phyloP scores from a whole-genome alignment of 768 basidiomycete genomes.

The Suillus hirtellus region DNA sequence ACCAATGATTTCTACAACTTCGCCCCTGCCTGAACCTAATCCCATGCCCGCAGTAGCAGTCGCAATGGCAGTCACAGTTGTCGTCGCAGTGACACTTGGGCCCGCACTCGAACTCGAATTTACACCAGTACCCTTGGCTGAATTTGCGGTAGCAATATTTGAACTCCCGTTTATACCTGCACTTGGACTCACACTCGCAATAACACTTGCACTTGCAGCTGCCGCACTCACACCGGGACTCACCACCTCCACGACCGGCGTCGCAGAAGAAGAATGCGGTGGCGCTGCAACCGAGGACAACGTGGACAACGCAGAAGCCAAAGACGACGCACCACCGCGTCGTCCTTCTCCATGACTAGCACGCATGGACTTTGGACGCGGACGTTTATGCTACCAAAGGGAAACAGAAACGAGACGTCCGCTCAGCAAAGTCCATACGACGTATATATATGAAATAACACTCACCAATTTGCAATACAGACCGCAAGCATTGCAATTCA shows the following conservation, averaged over 20 bases:
- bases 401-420: conserved; percentile 4
- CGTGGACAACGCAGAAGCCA: neutral
- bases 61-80: neutral
- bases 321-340: conserved; percentile 14
- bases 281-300: neutral
- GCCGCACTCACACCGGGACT: neutral
- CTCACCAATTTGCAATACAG: conserved; percentile 83
- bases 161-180: conserved; percentile 10
- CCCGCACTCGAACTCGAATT: conserved; percentile 24
- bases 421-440: conserved; percentile 8
- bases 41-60: conserved; percentile 23
- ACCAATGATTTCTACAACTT: conserved; percentile 75
- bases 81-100: neutral
- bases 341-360: conserved; percentile 74
- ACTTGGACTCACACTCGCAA: conserved; percentile 34
- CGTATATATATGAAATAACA: conserved; percentile 14
- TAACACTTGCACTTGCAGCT: no score
- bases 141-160: conserved; percentile 23
- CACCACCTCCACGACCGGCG: neutral
- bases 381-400: conserved; percentile 70
- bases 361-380: conserved; percentile 86
- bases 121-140: conserved; percentile 25
- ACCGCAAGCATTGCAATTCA: conserved; percentile 89
- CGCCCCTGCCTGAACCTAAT: conserved; percentile 39
- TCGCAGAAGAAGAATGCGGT: neutral